Evolutionary conservation across 73 alveolate genomes (phyloP).

Genomic region (Paramecium tetraurelia): DNA sequence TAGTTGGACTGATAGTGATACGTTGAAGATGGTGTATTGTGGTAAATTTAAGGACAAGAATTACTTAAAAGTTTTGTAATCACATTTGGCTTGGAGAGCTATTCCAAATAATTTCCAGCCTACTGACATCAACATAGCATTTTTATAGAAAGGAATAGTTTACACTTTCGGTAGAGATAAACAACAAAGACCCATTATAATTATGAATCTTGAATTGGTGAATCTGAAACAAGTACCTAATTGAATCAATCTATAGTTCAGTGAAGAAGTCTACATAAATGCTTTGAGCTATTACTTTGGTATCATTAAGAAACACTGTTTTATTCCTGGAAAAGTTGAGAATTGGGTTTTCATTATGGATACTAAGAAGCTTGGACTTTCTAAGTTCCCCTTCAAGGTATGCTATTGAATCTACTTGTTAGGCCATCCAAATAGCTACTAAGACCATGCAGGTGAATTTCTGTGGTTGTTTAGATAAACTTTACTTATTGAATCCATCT

Average conservation of each 20-base stretch:
- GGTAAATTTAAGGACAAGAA: slow-evolving; percentile 37
- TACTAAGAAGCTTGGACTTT: slow-evolving; percentile 50
- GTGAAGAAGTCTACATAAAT: slow-evolving; percentile 36
- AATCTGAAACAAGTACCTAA: slow-evolving; percentile 43
- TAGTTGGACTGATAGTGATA: slow-evolving; percentile 41
- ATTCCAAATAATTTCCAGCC: slow-evolving; percentile 22
- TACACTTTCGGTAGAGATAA: slow-evolving; percentile 59
- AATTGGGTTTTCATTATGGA: slow-evolving; percentile 62
- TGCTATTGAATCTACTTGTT: not conserved
- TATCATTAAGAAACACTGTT: slow-evolving; percentile 32
- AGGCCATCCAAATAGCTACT: slow-evolving; percentile 49
- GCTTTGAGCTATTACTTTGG: slow-evolving; percentile 48
- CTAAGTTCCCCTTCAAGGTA: slow-evolving; percentile 50
- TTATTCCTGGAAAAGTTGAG: slow-evolving; percentile 54
- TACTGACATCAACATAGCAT: slow-evolving; percentile 10
- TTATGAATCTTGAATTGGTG: slow-evolving; percentile 42
- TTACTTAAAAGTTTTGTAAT: not conserved
- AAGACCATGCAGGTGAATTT: slow-evolving; percentile 49
- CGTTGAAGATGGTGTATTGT: slow-evolving; percentile 39
- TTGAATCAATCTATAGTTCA: not conserved
- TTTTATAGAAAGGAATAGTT: slow-evolving; percentile 50
- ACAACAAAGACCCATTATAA: slow-evolving; percentile 49
- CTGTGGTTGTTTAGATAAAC: slow-evolving; percentile 60
- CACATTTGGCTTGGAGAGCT: not conserved
- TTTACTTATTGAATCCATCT: slow-evolving; percentile 46